Evolutionary conservation across 306 rosid species (phyloP).

Genomic region (Comarum palustre): DNA sequence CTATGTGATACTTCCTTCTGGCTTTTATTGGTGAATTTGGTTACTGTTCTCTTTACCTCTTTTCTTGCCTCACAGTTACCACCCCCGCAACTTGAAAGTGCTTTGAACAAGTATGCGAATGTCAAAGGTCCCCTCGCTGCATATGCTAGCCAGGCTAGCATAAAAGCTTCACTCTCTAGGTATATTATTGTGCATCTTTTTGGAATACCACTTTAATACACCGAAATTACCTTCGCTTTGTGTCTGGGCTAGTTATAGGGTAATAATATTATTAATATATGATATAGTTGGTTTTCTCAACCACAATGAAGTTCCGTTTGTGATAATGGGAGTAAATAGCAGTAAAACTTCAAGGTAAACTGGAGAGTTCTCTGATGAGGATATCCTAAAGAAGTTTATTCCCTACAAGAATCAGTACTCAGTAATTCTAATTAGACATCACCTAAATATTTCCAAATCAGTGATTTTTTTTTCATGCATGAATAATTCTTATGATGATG

Average conservation of each 20-base stretch:
- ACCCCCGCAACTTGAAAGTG: conserved; percentile 77
- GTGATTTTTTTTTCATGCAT: neutral
- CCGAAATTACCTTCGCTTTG: neutral
- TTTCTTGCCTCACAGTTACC: conserved; percentile 64
- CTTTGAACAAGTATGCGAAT: conserved; percentile 70
- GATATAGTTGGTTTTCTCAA: neutral
- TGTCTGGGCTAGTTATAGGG: neutral
- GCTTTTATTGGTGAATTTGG: conserved; percentile 5
- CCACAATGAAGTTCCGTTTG: neutral
- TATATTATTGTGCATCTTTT: conserved; percentile 32
- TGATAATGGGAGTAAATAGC: neutral
- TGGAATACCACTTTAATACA: neutral
- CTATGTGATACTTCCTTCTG: neutral
- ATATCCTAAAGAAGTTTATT: neutral
- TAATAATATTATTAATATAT: neutral
- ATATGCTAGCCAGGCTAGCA: conserved; percentile 71
- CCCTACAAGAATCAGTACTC: neutral
- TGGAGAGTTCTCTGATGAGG: neutral
- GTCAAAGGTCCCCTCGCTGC: conserved; percentile 75
- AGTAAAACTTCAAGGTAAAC: neutral
- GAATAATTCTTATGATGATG: neutral
- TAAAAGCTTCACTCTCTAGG: conserved; percentile 75
- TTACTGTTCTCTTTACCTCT: conserved; percentile 3
- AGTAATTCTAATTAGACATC: neutral
- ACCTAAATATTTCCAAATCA: neutral